Evolutionary conservation across 805 yeast genomes (phyloP), one percentile per base, ranked within the genome.

Genomic region (Nakazawaea ambrosiae): DNA sequence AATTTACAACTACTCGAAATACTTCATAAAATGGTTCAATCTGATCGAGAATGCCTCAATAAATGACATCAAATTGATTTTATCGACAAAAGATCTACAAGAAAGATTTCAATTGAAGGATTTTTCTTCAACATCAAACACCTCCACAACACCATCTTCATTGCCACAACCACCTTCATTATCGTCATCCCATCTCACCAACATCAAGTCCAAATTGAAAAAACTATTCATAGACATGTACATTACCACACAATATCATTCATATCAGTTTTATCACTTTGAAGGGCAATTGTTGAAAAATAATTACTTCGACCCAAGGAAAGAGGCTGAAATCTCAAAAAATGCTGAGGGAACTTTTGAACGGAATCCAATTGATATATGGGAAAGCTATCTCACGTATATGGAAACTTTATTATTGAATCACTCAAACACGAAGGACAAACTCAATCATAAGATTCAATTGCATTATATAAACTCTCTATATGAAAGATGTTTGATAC

Each of bases 301-400:
- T 68, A 58, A 43, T 70, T 51, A 45, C 58, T 57, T 20, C 61
- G 83, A 81, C 45, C 49, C 80, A 16, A 70, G 67, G 15, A 62
- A 59, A 9, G 31, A 28, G 20, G 7, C 17, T 16, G 7, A n/a
- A 5, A 10, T n/a, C n/a, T n/a, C n/a, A n/a, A n/a, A n/a, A n/a
- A n/a, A n/a, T n/a, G n/a, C n/a, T n/a, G n/a, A n/a, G n/a, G n/a
- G n/a, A n/a, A n/a, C n/a, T 23, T 11, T 23, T 11, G 11, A 11
- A 23, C 25, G 8, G 10, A 8, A 8, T 23, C 25, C 10, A 9
- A 11, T 8, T 11, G 25, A 23, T 8, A 9, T n/a, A n/a, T 81
- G 95, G 77, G 72, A 67, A 37, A 53, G 61, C 20, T 86, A 81
- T 52, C 48, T 82, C 26, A 68, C 68, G 44, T 73, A 65, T 40